A percentile compares a stretch with the other conserved stretches of the same genome.
These are phyloP conservation scores for Macrophomina phaseolina DNA, from an alignment of 2,329 filamentous ascomycete genomes.

Conservation along the genomic window DNA sequence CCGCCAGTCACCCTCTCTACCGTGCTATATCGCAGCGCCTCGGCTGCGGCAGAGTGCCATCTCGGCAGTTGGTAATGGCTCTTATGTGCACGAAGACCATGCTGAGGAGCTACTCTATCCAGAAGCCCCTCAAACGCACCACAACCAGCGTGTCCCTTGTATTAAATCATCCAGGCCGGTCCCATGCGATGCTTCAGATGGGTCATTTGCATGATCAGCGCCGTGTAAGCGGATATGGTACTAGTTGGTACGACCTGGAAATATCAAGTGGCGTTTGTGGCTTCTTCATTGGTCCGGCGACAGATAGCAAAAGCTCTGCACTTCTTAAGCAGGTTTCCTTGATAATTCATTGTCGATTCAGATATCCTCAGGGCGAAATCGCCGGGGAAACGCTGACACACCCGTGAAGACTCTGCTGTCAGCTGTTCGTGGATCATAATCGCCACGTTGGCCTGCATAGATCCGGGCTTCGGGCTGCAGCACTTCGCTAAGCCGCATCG, in stretches of 20 bases:
- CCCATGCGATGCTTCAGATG: no score
- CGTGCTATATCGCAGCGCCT: neutral
- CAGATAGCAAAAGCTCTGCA: neutral
- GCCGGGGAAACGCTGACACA: neutral
- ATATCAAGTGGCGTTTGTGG: neutral
- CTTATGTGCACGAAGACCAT: no score
- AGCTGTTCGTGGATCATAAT: neutral
- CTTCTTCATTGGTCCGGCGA: neutral
- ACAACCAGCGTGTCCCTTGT: no score
- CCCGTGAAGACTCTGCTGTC: constrained; percentile 12
- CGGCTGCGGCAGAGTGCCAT: neutral
- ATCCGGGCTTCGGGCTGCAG: neutral
- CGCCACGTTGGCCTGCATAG: constrained; percentile 10
- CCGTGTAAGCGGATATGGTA: no score
- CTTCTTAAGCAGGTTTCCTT: no score
- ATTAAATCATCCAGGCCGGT: no score
- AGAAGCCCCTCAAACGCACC: no score
- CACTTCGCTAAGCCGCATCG: neutral
- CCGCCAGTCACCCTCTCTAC: neutral
- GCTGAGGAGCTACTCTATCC: no score
- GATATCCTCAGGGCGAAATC: neutral
- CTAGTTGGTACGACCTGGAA: neutral
- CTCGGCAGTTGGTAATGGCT: no score
- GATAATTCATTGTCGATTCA: neutral
- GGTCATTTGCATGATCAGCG: no score